Evolutionary conservation across 345 rosid genomes (phyloP), one percentile per base, ranked within the genome.

Genomic region (Salix exigua): DNA sequence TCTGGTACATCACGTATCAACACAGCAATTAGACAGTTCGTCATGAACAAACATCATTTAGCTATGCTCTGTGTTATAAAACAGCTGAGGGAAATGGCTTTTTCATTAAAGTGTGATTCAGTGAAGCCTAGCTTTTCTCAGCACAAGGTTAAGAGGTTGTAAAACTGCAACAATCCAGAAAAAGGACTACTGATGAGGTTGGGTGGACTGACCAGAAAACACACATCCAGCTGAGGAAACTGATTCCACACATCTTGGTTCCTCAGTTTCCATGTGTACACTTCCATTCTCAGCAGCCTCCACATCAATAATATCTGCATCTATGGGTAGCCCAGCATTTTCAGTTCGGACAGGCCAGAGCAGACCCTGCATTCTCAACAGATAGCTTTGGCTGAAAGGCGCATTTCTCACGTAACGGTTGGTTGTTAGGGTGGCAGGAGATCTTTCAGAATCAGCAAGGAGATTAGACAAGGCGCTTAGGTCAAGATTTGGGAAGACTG

Each of bases 401-500:
- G 90, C 97, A 76, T 82, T 85, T 83, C 89, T 85, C 72, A 88
- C 44, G 73, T 90, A 91, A 0, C 55, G 85, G 50, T 84, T 65
- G 19, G 89, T 70, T 17, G 88, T 87, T 65, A 83, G 78, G 25
- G 79, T 70, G 50, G 86, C 79, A 12, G 88, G 80, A 50, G 90
- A 83, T 72, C 87, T 84, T 78, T 83, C 94, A 55, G 94, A 86
- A 68, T 92, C 97, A 9, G 95, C 64, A 67, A 88, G 91, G 73
- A 96, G 87, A 80, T 90, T 91, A 50, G 98, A 88, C 66, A 94
- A 83, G 38, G 99, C 98, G 33, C 98, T 96, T 30, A 94, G 97
- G 85, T 94, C 97, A 6, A 96, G 98, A 79, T 94, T 92, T 0
- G 98, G 99, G 84, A 96, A 96, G 82, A 96, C 97, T 0, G 97